Conservation (phyloP, 2,329 filamentous ascomycete species). For the Alternaria sp. region DNA sequence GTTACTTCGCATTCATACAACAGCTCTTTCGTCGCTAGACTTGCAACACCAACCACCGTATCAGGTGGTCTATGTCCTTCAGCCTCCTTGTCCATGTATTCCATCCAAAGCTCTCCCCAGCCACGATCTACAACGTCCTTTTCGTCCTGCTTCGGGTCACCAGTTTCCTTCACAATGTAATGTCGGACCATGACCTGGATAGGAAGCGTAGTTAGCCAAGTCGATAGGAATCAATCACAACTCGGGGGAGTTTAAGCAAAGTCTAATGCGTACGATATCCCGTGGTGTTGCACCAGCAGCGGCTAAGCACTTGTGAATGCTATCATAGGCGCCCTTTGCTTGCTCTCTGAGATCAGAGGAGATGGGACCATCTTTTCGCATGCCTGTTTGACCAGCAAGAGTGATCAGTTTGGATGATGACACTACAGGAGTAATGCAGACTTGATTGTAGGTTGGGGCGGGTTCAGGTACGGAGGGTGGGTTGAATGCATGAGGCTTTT, state of each 20-base stretch:
- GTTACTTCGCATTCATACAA: slow-evolving; percentile 48
- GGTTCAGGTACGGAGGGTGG: slow-evolving; percentile 35
- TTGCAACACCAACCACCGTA: slow-evolving; percentile 48
- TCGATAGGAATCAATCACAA: neutral
- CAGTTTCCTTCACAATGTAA: slow-evolving; percentile 48
- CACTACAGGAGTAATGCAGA: slow-evolving; percentile 41
- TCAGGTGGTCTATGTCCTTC: slow-evolving; percentile 48
- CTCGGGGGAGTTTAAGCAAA: neutral
- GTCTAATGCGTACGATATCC: slow-evolving; percentile 32
- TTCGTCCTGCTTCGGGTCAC: slow-evolving; percentile 31
- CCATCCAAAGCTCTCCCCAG: slow-evolving; percentile 46
- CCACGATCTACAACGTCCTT: slow-evolving; percentile 39
- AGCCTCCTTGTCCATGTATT: slow-evolving; percentile 46
- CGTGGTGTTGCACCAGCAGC: slow-evolving; percentile 44
- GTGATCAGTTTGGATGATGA: slow-evolving; percentile 42
- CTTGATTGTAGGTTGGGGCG: slow-evolving; percentile 43
- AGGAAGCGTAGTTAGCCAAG: neutral
- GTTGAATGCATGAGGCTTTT: slow-evolving; percentile 44
- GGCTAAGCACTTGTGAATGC: slow-evolving; percentile 35
- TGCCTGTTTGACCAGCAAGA: slow-evolving; percentile 44
- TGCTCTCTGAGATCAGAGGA: slow-evolving; percentile 33
- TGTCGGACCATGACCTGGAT: slow-evolving; percentile 41
- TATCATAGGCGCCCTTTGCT: slow-evolving; percentile 40
- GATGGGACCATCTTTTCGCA: slow-evolving; percentile 21
- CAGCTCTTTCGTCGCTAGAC: slow-evolving; percentile 40